These are phyloP conservation scores for Fusarium citri DNA, from an alignment of 2,329 filamentous ascomycete genomes.

Conservation along the genomic window DNA sequence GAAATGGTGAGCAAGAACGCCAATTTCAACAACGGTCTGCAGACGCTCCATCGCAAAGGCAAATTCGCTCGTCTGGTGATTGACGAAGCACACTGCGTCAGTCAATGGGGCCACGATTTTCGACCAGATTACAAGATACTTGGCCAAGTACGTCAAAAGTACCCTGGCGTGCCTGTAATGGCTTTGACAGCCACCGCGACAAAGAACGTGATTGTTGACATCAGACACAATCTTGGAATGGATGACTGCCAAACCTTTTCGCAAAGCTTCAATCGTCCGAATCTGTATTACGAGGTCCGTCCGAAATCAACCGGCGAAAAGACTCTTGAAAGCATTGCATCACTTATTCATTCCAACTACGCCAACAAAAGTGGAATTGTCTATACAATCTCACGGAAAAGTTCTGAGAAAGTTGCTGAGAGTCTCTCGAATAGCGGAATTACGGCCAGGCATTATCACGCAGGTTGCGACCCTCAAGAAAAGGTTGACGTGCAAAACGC, in stretches of 20 bases:
- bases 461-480: constrained; percentile 74
- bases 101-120: constrained; percentile 99
- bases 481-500: constrained; percentile 78
- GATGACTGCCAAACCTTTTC: constrained; percentile 80
- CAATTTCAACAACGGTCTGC: constrained; percentile 73
- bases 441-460: constrained; percentile 86
- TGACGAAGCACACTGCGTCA: constrained; percentile 99
- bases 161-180: constrained; percentile 88
- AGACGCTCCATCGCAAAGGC: constrained; percentile 73
- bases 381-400: constrained; percentile 88
- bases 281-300: constrained; percentile 88
- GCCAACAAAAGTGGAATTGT: constrained; percentile 84
- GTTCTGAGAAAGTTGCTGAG: constrained; percentile 82
- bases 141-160: constrained; percentile 77
- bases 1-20: constrained; percentile 93
- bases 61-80: constrained; percentile 93
- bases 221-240: constrained; percentile 92
- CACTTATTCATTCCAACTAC: constrained; percentile 78
- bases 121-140: constrained; percentile 93
- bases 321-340: constrained; percentile 62
- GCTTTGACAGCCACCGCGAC: constrained; percentile 96
- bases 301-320: constrained; percentile 72
- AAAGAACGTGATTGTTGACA: constrained; percentile 89
- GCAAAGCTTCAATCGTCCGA: constrained; percentile 97
- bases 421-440: constrained; percentile 75